Percentiles rank a stretch among this genome's conserved stretches.
Conservation (phyloP, 176 grass and related monocot species). For the Triticum dicoccoides region DNA sequence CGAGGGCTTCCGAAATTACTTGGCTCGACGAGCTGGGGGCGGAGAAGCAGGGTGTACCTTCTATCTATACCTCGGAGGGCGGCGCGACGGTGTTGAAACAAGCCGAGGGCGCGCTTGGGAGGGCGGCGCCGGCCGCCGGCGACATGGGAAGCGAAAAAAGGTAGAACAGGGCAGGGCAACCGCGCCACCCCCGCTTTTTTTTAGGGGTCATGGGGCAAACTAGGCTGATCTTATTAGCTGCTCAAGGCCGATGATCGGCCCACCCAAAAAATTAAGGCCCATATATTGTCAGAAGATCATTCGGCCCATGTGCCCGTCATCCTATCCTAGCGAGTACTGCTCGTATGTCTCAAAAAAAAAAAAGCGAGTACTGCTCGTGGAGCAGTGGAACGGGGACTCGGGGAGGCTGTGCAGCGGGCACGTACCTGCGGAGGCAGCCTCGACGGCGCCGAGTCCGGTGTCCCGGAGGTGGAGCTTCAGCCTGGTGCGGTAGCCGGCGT, state of each 20-base stretch:
- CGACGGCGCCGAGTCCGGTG: slow-evolving; percentile 27
- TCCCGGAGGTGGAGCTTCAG: slow-evolving; percentile 50
- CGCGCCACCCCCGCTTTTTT: neutral
- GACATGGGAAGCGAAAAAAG: neutral
- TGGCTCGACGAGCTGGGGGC: too few relatives aligned
- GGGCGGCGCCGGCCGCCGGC: neutral
- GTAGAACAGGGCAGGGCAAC: neutral
- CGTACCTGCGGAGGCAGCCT: slow-evolving; percentile 50
- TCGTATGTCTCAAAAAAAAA: too few relatives aligned
- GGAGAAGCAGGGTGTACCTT: slow-evolving; percentile 9
- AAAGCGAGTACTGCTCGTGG: too few relatives aligned
- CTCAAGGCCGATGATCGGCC: neutral
- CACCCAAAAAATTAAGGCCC: neutral
- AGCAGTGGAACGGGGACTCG: neutral
- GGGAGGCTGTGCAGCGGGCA: neutral
- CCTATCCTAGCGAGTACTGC: neutral
- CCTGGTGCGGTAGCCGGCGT: slow-evolving; percentile 22
- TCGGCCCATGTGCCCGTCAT: neutral
- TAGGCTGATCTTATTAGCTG: too few relatives aligned
- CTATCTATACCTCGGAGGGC: neutral
- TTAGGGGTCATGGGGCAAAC: neutral
- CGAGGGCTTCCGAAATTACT: neutral
- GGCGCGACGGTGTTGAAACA: neutral
- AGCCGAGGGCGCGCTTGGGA: neutral
- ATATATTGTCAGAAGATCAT: neutral